Conservation (phyloP, 1,139 yeast genomes). For the Pneumocystis carinii region DNA sequence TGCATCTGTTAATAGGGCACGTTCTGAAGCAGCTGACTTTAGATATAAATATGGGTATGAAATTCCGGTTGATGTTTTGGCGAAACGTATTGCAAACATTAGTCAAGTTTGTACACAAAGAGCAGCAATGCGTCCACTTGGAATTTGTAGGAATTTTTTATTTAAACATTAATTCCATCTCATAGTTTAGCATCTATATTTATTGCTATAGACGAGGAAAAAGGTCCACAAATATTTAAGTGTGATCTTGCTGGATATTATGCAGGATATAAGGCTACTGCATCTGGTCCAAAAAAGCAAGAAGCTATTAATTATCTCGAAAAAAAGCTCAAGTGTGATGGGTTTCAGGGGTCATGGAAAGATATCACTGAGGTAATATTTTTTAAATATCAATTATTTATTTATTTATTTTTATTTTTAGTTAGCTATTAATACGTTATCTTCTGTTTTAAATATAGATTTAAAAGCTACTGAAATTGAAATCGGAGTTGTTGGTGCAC, state of each 20-base stretch:
- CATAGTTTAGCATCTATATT: constrained; percentile 39
- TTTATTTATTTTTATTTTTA: constrained; percentile 35
- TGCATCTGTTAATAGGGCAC: constrained; percentile 76
- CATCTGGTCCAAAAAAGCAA: constrained; percentile 95
- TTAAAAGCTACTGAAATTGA: constrained; percentile 87
- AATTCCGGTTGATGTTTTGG: constrained; percentile 87
- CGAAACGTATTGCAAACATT: constrained; percentile 88
- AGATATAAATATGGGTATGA: constrained; percentile 89
- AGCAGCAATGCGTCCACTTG: constrained; percentile 95
- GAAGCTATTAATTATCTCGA: constrained; percentile 85
- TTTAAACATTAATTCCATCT: neutral
- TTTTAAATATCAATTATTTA: constrained; percentile 45
- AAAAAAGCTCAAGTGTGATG: constrained; percentile 53
- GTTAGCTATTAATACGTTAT: constrained; percentile 70
- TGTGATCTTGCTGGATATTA: constrained; percentile 97
- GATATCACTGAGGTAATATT: constrained; percentile 59
- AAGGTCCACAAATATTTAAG: constrained; percentile 82
- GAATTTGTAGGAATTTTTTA: constrained; percentile 6
- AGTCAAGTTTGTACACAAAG: constrained; percentile 93
- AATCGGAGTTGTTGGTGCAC: constrained; percentile 72
- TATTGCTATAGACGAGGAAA: constrained; percentile 71
- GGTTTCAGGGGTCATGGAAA: constrained; percentile 29
- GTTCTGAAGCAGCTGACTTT: constrained; percentile 89
- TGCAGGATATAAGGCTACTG: constrained; percentile 79
- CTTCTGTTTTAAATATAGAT: constrained; percentile 79